These are phyloP conservation scores for Globisporangium orthogonon DNA, from an alignment of 352 stramenopile genomes.

Conservation along the genomic window DNA sequence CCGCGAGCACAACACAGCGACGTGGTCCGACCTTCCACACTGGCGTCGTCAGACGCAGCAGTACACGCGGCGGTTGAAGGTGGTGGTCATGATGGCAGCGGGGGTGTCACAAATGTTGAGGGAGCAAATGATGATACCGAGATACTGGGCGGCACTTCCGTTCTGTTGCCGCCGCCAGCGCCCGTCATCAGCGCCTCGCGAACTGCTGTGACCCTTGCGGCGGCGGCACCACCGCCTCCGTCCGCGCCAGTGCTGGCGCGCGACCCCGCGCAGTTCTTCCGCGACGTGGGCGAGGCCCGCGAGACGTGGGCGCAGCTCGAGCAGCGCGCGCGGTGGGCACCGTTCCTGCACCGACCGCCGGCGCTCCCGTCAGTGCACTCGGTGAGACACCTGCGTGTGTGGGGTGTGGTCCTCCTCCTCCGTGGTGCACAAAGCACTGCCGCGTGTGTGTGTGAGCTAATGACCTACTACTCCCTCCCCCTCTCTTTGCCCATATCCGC, in stretches of 20 bases:
- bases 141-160: neutral
- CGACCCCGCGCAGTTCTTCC: conserved; percentile 26
- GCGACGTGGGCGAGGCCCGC: conserved; percentile 28
- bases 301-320: conserved; percentile 62
- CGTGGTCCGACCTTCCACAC: neutral
- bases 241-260: neutral
- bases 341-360: conserved; percentile 38
- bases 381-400: conserved; percentile 2
- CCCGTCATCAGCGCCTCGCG: neutral
- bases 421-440: neutral
- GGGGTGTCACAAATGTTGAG: neutral
- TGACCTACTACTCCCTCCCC: neutral
- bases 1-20: neutral
- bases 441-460: neutral
- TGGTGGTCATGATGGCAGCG: neutral
- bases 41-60: neutral
- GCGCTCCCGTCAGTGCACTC: conserved; percentile 41
- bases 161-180: neutral
- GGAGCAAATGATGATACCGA: neutral
- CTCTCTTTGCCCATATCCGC: neutral
- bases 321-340: conserved; percentile 37
- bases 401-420: conserved; percentile 13
- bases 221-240: neutral
- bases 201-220: no score
- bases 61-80: neutral